phyloP scores from a whole-genome alignment of 345 rosid species.

The Hibiscus syriacus region DNA sequence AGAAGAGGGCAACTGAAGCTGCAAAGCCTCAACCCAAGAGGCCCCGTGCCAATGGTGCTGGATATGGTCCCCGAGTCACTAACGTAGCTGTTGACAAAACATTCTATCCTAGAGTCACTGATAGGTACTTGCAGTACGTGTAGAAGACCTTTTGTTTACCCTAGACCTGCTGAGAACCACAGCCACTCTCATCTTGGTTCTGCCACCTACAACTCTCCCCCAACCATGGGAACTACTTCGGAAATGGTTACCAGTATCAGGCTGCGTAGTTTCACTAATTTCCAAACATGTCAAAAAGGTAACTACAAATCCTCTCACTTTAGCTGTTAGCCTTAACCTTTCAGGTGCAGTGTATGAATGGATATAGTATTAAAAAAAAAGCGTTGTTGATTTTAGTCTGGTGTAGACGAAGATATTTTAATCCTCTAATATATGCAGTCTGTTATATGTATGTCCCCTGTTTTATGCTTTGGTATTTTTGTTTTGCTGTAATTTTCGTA shows the following conservation, averaged over 20 bases:
- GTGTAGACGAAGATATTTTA: slow-evolving; percentile 39
- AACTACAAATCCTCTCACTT: slow-evolving; percentile 42
- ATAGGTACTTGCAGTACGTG: slow-evolving; percentile 72
- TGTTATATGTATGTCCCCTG: slow-evolving; percentile 17
- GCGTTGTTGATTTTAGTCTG: slow-evolving; percentile 42
- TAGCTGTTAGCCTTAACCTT: slow-evolving; percentile 63
- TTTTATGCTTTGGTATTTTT: not conserved
- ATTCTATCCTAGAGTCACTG: too few relatives aligned
- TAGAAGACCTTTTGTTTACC: slow-evolving; percentile 70
- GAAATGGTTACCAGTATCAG: slow-evolving; percentile 91
- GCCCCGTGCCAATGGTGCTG: too few relatives aligned
- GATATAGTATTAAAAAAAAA: slow-evolving; percentile 38
- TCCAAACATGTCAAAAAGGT: slow-evolving; percentile 31
- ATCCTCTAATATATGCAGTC: slow-evolving; percentile 49
- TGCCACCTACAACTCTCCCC: too few relatives aligned
- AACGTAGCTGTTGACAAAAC: too few relatives aligned
- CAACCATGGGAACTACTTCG: slow-evolving; percentile 89
- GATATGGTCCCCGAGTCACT: too few relatives aligned
- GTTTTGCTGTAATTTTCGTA: not conserved
- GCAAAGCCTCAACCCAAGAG: too few relatives aligned
- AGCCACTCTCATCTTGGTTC: slow-evolving; percentile 43
- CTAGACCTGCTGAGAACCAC: slow-evolving; percentile 57
- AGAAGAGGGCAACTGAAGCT: too few relatives aligned
- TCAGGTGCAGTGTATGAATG: slow-evolving; percentile 54
- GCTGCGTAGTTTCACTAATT: slow-evolving; percentile 72